phyloP scores from a whole-genome alignment of 768 basidiomycete genomes.

The Gymnopilus dilepis region DNA sequence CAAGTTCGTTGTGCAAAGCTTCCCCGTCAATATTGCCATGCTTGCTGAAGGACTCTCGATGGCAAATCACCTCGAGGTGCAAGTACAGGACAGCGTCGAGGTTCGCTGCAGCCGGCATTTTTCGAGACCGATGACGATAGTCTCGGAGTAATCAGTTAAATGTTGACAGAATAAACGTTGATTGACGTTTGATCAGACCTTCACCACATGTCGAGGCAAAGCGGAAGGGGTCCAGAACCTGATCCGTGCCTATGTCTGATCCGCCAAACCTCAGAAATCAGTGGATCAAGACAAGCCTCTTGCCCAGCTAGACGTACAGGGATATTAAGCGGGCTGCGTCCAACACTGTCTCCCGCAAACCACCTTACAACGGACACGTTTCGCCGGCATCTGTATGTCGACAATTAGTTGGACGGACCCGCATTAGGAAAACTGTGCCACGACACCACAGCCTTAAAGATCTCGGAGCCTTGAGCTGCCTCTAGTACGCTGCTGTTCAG shows the following conservation, averaged over 20 bases:
- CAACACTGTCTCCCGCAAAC: background rate
- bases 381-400: background rate
- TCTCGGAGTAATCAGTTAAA: background rate
- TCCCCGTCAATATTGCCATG: no score
- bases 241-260: constrained; percentile 1
- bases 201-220: background rate
- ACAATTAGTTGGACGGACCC: background rate
- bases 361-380: background rate
- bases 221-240: background rate
- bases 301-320: background rate
- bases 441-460: background rate
- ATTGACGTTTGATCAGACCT: background rate
- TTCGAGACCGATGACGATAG: background rate
- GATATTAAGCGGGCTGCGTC: background rate
- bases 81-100: background rate
- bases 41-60: background rate
- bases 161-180: background rate
- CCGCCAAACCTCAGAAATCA: background rate
- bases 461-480: background rate
- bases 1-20: no score
- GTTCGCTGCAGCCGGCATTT: background rate
- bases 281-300: background rate
- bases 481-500: no score
- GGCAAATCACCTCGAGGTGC: background rate
- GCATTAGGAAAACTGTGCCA: background rate